phyloP scores from a whole-genome alignment of 176 grass and related monocot species.

The Oryza meridionalis region DNA sequence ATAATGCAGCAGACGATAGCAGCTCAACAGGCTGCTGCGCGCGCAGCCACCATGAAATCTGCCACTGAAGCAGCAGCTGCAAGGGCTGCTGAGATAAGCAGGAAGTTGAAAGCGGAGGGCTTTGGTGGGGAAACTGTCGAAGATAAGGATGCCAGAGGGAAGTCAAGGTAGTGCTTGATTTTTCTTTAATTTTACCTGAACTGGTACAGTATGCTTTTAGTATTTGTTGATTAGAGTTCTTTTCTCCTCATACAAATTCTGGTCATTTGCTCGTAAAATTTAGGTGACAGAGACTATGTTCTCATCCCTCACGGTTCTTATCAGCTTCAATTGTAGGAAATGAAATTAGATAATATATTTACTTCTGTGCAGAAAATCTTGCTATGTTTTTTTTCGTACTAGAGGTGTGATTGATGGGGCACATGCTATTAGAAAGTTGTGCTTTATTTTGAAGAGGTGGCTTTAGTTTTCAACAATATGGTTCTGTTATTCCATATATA shows the following conservation, averaged over 20 bases:
- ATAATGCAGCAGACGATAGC: slow-evolving; percentile 84
- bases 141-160: slow-evolving; percentile 63
- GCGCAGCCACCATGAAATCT: slow-evolving; percentile 96
- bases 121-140: slow-evolving; percentile 47
- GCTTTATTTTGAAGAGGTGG: slow-evolving; percentile 9
- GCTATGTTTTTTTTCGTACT: slow-evolving; percentile 15
- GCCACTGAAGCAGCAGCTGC: slow-evolving; percentile 93
- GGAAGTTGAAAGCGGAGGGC: slow-evolving; percentile 87
- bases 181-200: not conserved
- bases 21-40: slow-evolving; percentile 73
- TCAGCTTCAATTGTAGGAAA: not conserved
- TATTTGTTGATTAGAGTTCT: not conserved
- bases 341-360: not conserved
- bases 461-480: not conserved
- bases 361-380: not conserved
- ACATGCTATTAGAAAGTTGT: slow-evolving; percentile 27
- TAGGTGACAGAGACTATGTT: not conserved
- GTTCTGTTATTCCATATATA: slow-evolving; percentile 15
- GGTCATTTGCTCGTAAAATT: not conserved
- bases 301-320: not conserved
- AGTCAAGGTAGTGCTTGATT: slow-evolving; percentile 58
- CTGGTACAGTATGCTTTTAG: not conserved
- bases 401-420: not conserved
- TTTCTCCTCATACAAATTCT: not conserved
- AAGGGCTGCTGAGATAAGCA: slow-evolving; percentile 96